Evolutionary conservation across 2,329 filamentous ascomycete species (phyloP).

Genomic region (Scorias spongiosa): DNA sequence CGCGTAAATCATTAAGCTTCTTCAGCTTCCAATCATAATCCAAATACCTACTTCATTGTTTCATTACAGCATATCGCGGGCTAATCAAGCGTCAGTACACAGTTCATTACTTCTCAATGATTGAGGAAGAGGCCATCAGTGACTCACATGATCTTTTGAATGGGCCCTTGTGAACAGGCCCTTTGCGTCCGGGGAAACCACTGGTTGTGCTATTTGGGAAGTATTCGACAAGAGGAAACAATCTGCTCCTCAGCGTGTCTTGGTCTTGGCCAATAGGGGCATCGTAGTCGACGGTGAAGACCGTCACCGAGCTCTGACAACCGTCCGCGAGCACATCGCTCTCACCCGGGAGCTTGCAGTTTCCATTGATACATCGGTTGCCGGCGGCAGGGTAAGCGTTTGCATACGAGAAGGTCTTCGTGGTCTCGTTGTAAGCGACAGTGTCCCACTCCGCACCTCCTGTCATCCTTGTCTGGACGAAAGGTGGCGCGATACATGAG

Average conservation of each 20-base stretch:
- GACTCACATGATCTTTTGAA: neutral
- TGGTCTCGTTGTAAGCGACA: slow-evolving; percentile 29
- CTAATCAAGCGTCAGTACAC: no score
- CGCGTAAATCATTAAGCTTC: no score
- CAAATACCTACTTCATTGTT: no score
- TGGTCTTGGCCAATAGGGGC: slow-evolving; percentile 24
- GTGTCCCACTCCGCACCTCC: slow-evolving; percentile 34
- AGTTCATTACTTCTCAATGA: no score
- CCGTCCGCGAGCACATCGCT: slow-evolving; percentile 31
- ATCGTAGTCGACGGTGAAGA: slow-evolving; percentile 38
- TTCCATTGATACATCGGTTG: slow-evolving; percentile 37
- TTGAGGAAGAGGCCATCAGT: neutral
- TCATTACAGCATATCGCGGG: no score
- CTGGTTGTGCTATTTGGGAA: slow-evolving; percentile 1
- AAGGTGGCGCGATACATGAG: slow-evolving; percentile 26
- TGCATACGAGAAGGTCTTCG: slow-evolving; percentile 29
- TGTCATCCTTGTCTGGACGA: slow-evolving; percentile 34
- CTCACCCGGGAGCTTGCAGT: slow-evolving; percentile 37
- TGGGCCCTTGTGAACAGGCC: neutral
- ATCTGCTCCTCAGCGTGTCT: neutral
- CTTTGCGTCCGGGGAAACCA: neutral
- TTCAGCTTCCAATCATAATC: no score
- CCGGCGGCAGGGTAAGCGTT: slow-evolving; percentile 27
- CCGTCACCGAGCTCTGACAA: slow-evolving; percentile 25
- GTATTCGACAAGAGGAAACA: neutral